Base-by-base conservation (phyloP, 169 alveolate genomes). In the Neospora caninum region DNA sequence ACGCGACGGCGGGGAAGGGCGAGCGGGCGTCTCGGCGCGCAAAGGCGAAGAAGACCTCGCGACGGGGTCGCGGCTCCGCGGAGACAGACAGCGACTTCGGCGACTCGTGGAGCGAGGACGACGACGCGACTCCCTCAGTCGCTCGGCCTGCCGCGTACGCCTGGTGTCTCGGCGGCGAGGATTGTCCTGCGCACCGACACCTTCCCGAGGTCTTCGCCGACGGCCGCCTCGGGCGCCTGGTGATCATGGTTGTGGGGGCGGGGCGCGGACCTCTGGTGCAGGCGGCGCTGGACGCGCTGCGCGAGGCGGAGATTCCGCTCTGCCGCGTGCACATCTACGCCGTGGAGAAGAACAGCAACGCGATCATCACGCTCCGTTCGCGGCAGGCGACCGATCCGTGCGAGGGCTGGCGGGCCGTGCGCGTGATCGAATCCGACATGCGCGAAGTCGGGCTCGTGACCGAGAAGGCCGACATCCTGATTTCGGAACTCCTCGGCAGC, bases 251-350 rank as follows among this genome's bases (percentile, higher is more conserved):
- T 34, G 96, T 97, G 39, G 99, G 99, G 31, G 98, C 98, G 29
- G 99, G 99, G 0, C 91, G 99, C 78, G 99, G 98, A 29, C 98
- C 98, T 18, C 86, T 98, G 18, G 96, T 97, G 34, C 95, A 96
- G 67, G 97, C 97, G 78, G 97, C 97, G 41, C 42, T 97, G 25
- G 95, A 94, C 87, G 98, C 98, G 54, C 49, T 94, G 67, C 43
- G 67, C 27, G 64, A 88, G 39, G 92, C 93, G 36, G 92, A 82
- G 39, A 38, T 70, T 29, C 91, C 88, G 43, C 49, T 29, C 43
- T 82, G 84, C 64, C 39, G 53, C 36, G 84, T 38, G 9, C 88
- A 20, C 29, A 31, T 94, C 22, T 29, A 82, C 58, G 98, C 98
- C 22, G 91, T 98, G 20, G 99, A 98, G 80, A 98, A 98, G 94